Percentiles rank a stretch among this genome's conserved stretches.
Evolutionary conservation across 1,284 basidiomycete species (phyloP).

Genomic region (Ganoderma multipileum): DNA sequence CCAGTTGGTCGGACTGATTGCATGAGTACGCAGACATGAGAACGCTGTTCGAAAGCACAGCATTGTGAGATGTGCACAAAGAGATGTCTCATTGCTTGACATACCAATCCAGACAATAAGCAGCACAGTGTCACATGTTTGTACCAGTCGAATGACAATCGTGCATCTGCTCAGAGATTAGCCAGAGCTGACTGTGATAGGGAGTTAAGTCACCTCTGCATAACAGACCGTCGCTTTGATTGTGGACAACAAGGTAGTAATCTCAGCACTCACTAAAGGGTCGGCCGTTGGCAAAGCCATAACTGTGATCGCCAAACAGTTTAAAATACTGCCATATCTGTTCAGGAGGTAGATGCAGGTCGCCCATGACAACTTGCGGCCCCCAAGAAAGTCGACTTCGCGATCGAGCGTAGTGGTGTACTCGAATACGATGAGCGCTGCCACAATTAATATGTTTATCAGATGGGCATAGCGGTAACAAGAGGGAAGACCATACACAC

Average conservation of each 20-base stretch:
- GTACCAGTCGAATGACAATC: background rate
- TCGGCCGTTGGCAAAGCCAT: background rate
- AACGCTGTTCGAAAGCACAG: background rate
- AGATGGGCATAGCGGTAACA: background rate
- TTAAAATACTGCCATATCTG: background rate
- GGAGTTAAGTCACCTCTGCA: background rate
- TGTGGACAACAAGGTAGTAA: background rate
- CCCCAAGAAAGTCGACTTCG: background rate
- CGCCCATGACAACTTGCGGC: background rate
- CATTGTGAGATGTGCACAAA: background rate
- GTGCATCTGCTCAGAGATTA: background rate
- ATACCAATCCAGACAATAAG: background rate
- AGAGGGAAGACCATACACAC: background rate
- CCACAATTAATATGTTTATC: background rate
- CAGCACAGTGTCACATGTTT: background rate
- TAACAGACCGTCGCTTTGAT: background rate
- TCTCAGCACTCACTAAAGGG: background rate
- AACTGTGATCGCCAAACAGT: background rate
- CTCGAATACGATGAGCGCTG: constrained; percentile 1
- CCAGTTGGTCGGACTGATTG: background rate
- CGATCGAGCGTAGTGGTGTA: constrained; percentile 3
- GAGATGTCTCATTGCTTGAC: background rate
- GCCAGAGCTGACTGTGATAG: background rate
- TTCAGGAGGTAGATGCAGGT: background rate
- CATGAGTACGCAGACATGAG: background rate